Conservation (phyloP, 2,329 filamentous ascomycete species). For the Fusarium sulawesiense region DNA sequence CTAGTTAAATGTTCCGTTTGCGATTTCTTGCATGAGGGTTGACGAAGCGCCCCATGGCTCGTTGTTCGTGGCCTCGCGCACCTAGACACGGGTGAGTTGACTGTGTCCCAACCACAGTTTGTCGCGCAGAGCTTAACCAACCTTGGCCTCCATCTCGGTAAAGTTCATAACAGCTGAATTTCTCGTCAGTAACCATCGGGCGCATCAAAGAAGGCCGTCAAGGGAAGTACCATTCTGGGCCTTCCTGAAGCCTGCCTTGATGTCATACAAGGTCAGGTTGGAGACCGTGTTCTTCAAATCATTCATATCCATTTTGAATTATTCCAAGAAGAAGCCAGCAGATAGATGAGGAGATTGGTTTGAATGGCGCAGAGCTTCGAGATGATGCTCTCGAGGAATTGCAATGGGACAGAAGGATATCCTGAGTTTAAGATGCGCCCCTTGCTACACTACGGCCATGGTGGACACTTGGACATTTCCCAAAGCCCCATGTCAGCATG, state of each 20-base stretch:
- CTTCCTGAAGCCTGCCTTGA: conserved; percentile 95
- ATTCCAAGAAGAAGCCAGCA: conserved; percentile 33
- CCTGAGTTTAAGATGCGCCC: conserved; percentile 37
- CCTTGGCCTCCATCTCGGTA: conserved; percentile 88
- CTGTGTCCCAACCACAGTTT: conserved; percentile 2
- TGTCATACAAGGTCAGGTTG: conserved; percentile 92
- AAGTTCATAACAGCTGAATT: conserved; percentile 94
- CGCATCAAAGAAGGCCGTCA: conserved; percentile 15
- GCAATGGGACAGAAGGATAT: conserved; percentile 19
- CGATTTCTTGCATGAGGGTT: conserved; percentile 95
- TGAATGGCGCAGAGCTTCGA: conserved; percentile 19
- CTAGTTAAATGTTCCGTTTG: conserved; percentile 98
- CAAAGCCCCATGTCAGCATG: conserved; percentile 41
- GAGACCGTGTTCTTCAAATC: conserved; percentile 87
- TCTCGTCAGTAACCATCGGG: conserved; percentile 46
- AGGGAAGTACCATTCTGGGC: conserved; percentile 85
- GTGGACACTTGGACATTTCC: conserved; percentile 48
- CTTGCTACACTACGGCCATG: conserved; percentile 43
- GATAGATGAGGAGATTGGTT: background rate
- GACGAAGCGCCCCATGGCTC: conserved; percentile 94
- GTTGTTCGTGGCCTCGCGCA: conserved; percentile 98
- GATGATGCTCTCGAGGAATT: conserved; percentile 24
- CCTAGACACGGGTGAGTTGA: conserved; percentile 60
- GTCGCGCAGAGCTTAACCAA: conserved; percentile 46
- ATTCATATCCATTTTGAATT: conserved; percentile 80